Evolutionary conservation across 2,329 filamentous ascomycete species (phyloP).

Genomic region (Talaromyces piceae): DNA sequence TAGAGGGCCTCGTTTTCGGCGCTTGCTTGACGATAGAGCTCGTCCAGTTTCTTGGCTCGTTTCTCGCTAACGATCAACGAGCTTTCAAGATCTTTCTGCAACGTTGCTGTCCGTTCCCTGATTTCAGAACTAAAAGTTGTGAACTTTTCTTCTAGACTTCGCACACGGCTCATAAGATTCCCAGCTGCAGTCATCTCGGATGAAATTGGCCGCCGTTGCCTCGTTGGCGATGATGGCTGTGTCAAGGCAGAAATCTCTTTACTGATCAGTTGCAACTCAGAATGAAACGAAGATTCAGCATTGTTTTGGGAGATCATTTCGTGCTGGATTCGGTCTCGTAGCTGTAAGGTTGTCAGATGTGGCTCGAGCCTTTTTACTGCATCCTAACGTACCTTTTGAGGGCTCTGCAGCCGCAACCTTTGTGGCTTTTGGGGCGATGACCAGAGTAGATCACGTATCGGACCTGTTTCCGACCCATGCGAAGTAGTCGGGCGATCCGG

Average conservation of each 20-base stretch:
- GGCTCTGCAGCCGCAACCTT: constrained; percentile 60
- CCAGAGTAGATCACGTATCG: constrained; percentile 38
- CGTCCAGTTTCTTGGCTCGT: constrained; percentile 75
- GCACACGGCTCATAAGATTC: constrained; percentile 45
- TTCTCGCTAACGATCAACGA: constrained; percentile 66
- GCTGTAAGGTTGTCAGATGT: constrained; percentile 20
- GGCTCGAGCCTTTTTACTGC: not conserved
- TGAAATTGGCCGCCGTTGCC: constrained; percentile 16
- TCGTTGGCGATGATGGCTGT: constrained; percentile 21
- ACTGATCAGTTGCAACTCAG: constrained; percentile 71
- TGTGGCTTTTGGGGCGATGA: constrained; percentile 64
- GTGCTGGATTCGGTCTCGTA: constrained; percentile 73
- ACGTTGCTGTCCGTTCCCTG: constrained; percentile 51
- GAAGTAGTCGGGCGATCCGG: constrained; percentile 26
- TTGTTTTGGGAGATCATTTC: constrained; percentile 69
- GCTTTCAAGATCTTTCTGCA: constrained; percentile 64
- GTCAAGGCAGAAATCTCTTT: constrained; percentile 60
- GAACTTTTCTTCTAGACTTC: constrained; percentile 60
- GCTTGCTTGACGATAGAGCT: constrained; percentile 77
- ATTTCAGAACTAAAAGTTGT: constrained; percentile 54
- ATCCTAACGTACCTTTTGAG: constrained; percentile 43
- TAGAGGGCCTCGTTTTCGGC: constrained; percentile 92
- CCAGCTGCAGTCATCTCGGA: constrained; percentile 22
- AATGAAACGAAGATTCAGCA: constrained; percentile 61
- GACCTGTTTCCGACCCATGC: constrained; percentile 23